These are phyloP conservation scores for Physocladia obscura DNA, from an alignment of 192 early-diverging fungal genomes.

Conservation along the genomic window DNA sequence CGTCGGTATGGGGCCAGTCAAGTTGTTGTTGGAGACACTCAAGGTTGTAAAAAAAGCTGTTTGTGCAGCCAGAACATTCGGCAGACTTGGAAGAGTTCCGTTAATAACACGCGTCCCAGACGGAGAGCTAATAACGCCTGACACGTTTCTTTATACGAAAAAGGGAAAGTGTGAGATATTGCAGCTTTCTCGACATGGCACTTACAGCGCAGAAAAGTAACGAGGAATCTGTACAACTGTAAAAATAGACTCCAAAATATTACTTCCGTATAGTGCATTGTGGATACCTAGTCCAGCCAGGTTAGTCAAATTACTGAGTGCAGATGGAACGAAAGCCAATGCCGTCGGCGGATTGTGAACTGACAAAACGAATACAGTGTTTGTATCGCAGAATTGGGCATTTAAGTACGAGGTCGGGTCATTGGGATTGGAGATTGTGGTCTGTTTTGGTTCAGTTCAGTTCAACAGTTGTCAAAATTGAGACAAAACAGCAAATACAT, in stretches of 20 bases:
- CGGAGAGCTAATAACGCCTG: no score
- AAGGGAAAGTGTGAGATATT: constrained; percentile 1
- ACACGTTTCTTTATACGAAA: no score
- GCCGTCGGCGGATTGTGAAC: constrained; percentile 14
- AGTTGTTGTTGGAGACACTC: not conserved
- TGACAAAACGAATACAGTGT: constrained; percentile 1
- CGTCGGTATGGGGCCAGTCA: constrained; percentile 1
- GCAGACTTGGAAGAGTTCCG: constrained; percentile 6
- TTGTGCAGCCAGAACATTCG: not conserved
- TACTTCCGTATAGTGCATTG: constrained; percentile 9
- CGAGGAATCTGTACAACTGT: not conserved
- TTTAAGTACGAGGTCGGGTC: not conserved
- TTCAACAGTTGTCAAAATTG: not conserved
- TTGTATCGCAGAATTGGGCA: constrained; percentile 13
- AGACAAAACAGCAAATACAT: not conserved
- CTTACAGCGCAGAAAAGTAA: constrained; percentile 19
- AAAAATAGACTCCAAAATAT: not conserved
- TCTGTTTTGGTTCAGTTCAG: not conserved
- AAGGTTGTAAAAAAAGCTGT: constrained; percentile 1
- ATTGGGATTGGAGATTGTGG: not conserved
- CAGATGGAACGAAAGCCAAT: not conserved
- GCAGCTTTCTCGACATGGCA: not conserved
- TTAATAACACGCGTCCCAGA: not conserved
- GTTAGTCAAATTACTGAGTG: not conserved
- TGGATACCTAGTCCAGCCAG: not conserved